Evolutionary conservation across 352 stramenopile species (phyloP), one percentile per base, ranked within the genome.

Genomic region (Phytophthora tentaculata): DNA sequence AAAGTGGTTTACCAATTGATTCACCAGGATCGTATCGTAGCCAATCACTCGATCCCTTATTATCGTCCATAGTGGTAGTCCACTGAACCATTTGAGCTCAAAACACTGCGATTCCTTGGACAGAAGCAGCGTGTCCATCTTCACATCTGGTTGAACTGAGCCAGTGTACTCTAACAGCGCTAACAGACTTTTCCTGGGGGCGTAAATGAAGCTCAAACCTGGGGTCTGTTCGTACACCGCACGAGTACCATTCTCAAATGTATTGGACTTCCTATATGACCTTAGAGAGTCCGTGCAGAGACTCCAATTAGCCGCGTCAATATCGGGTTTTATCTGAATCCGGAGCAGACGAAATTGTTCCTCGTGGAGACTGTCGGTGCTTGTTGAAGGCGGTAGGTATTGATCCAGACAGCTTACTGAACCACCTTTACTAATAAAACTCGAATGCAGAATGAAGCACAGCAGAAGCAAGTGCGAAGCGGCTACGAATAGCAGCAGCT

Each of bases 21-120:
- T 98, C 51, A 97, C 76, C 28, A 98, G 47, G 22, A 98, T 95
- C 7, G 92, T 98, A 69, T 99, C 92, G 37, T 91, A 96, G 13
- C 95, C 95, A 51, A 93, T 37, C 10, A 79, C 54, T 51, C 68
- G 50, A 37, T 88, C 71, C 3, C 86, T 64, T 14, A 91, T 59
- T 37, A 74, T 29, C 10, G 63, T 72, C 81, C 83, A 91, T 5
- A 89, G 56, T 9, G 64, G 58, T 20, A 80, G 71, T 4, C 45
- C 29, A 24, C 67, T 69, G 12, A 88, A 51, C 70, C 80, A 81
- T 26, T 61, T 48, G 6, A 90, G 60, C 23, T 79, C 65, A 66
- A 94, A 90, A 55, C 85, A 94, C 32, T 59, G 41, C 16, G 74
- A 83, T 0, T 69, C 63, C 23, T 55, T 75, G 1, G 81, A 74